Evolutionary conservation across 2,329 filamentous ascomycete species (phyloP).

Genomic region (Alternaria triticimaculans): DNA sequence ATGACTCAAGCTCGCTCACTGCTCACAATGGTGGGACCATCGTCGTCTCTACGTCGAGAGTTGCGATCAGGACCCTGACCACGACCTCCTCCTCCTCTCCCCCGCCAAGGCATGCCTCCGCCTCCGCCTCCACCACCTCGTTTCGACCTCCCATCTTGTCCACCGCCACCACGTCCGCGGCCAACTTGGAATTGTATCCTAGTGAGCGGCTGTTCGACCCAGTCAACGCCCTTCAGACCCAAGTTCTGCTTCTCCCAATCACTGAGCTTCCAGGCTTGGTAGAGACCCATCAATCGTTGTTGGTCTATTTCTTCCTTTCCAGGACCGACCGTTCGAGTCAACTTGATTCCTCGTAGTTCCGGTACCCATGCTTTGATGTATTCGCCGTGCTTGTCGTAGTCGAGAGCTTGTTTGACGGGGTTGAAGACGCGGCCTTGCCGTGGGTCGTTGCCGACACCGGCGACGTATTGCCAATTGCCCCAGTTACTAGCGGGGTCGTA

Average conservation of each 20-base stretch:
- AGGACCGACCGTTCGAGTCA: slow-evolving; percentile 25
- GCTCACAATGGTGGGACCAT: slow-evolving; percentile 24
- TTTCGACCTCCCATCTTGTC: slow-evolving; percentile 15
- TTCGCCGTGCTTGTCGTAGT: slow-evolving; percentile 73
- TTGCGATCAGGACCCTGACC: slow-evolving; percentile 10
- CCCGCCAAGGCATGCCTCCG: slow-evolving; percentile 16
- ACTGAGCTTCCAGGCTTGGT: slow-evolving; percentile 72
- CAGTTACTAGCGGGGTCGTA: slow-evolving; percentile 80
- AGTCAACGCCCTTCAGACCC: slow-evolving; percentile 64
- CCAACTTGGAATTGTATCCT: slow-evolving; percentile 47
- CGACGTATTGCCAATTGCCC: slow-evolving; percentile 84
- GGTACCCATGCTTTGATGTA: slow-evolving; percentile 78
- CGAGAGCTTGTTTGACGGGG: slow-evolving; percentile 78
- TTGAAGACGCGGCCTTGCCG: slow-evolving; percentile 78
- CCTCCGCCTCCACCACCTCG: slow-evolving; percentile 14
- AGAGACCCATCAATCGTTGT: slow-evolving; percentile 63
- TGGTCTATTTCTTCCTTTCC: slow-evolving; percentile 41
- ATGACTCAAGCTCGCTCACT: slow-evolving; percentile 2
- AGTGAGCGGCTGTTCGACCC: slow-evolving; percentile 67
- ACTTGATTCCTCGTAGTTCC: slow-evolving; percentile 64
- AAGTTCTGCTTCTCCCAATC: slow-evolving; percentile 64
- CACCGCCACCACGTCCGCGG: slow-evolving; percentile 30
- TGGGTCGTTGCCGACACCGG: slow-evolving; percentile 81
- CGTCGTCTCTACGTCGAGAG: slow-evolving; percentile 13
- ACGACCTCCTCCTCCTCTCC: slow-evolving; percentile 15